Conservation (phyloP, 805 yeast genomes). For the Candida glaebosa region DNA sequence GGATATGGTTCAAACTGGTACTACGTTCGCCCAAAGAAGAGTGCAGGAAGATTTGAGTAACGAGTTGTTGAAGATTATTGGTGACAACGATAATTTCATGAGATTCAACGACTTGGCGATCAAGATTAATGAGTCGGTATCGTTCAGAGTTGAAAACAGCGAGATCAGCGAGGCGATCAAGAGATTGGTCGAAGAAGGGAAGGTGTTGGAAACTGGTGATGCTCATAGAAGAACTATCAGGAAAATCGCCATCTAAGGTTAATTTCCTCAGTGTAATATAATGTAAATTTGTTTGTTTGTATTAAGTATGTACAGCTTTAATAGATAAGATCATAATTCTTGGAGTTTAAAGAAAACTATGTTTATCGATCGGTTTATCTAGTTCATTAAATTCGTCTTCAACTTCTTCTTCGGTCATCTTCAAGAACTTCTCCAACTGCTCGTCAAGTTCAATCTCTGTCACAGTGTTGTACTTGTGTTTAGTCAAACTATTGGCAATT, state of each 20-base stretch:
- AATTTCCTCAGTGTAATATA: background rate
- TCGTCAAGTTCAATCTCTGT: slow-evolving; percentile 40
- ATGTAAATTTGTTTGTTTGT: background rate
- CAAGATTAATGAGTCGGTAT: slow-evolving; percentile 62
- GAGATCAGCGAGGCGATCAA: slow-evolving; percentile 69
- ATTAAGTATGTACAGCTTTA: background rate
- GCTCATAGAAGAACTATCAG: slow-evolving; percentile 62
- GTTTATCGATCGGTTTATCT: background rate
- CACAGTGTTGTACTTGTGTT: slow-evolving; percentile 27
- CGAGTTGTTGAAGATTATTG: slow-evolving; percentile 55
- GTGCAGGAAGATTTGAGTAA: slow-evolving; percentile 68
- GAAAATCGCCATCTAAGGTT: slow-evolving; percentile 12
- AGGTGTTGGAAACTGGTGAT: slow-evolving; percentile 66
- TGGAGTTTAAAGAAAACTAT: background rate
- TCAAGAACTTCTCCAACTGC: slow-evolving; percentile 32
- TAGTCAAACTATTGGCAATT: slow-evolving; percentile 42
- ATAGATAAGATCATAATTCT: background rate
- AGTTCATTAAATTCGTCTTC: slow-evolving; percentile 1
- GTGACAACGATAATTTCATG: slow-evolving; percentile 46
- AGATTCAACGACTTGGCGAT: slow-evolving; percentile 57
- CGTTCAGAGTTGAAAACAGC: slow-evolving; percentile 61
- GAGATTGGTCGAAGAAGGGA: slow-evolving; percentile 68
- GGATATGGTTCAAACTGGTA: slow-evolving; percentile 96
- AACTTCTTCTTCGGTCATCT: slow-evolving; percentile 23
- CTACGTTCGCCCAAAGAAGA: slow-evolving; percentile 80